These are phyloP conservation scores for Lachnellula hyalina DNA, from an alignment of 2,329 filamentous ascomycete genomes.

Conservation along the genomic window DNA sequence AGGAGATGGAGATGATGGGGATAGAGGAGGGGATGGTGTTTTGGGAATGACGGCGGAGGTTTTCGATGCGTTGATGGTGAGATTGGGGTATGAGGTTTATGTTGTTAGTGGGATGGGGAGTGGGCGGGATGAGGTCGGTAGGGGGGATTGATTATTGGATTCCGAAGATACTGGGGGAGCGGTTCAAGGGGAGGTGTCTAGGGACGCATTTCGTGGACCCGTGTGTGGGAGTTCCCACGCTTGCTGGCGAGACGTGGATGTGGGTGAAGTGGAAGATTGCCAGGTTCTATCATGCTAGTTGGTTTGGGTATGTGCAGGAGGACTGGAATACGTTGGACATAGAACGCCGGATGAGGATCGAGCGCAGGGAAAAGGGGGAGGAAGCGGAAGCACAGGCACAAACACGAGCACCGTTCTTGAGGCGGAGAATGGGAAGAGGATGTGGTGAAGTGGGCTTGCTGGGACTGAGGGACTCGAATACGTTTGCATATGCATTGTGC, in stretches of 20 bases:
- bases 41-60: slow-evolving; percentile 43
- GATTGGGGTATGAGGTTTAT: slow-evolving; percentile 54
- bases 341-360: neutral
- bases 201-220: slow-evolving; percentile 59
- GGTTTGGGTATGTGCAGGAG: slow-evolving; percentile 51
- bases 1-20: too few relatives aligned
- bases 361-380: neutral
- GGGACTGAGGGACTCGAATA: slow-evolving; percentile 31
- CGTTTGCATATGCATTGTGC: slow-evolving; percentile 54
- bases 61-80: slow-evolving; percentile 54
- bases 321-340: slow-evolving; percentile 44
- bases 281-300: slow-evolving; percentile 40
- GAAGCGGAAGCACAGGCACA: neutral
- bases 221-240: slow-evolving; percentile 44
- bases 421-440: neutral
- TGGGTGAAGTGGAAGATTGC: slow-evolving; percentile 55
- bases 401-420: neutral
- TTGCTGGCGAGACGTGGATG: slow-evolving; percentile 38
- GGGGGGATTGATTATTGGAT: slow-evolving; percentile 47
- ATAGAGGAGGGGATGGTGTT: slow-evolving; percentile 36
- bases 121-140: slow-evolving; percentile 39
- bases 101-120: slow-evolving; percentile 51
- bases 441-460: slow-evolving; percentile 15
- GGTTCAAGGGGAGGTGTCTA: slow-evolving; percentile 45
- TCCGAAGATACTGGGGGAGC: slow-evolving; percentile 42